phyloP scores from a whole-genome alignment of 495 filamentous ascomycete genomes.

The Penicillium canescens region DNA sequence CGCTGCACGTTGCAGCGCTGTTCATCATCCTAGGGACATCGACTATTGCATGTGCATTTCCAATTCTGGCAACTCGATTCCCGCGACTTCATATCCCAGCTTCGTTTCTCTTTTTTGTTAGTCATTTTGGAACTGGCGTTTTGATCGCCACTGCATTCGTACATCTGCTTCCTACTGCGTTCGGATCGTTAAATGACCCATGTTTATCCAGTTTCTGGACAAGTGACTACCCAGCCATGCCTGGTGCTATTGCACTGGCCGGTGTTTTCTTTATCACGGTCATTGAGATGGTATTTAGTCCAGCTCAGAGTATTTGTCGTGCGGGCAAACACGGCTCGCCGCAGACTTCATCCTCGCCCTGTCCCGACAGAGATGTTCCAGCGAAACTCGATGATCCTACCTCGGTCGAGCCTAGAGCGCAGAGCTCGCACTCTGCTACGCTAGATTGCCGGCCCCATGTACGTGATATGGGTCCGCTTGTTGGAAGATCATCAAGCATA shows the following conservation, averaged over 20 bases:
- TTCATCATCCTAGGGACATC: slow-evolving; percentile 67
- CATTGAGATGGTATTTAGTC: slow-evolving; percentile 68
- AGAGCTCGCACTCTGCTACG: neutral
- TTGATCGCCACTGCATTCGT: slow-evolving; percentile 83
- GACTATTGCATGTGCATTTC: slow-evolving; percentile 48
- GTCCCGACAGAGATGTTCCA: neutral
- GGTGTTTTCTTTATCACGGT: slow-evolving; percentile 66
- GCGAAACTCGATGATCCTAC: neutral
- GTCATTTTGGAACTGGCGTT: slow-evolving; percentile 82
- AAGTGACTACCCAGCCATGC: slow-evolving; percentile 64
- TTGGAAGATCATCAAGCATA: slow-evolving; percentile 31
- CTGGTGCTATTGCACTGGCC: slow-evolving; percentile 66
- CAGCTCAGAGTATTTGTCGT: slow-evolving; percentile 29
- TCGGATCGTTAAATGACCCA: slow-evolving; percentile 67
- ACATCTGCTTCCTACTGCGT: slow-evolving; percentile 75
- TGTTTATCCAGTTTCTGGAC: slow-evolving; percentile 72
- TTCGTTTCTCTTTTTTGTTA: slow-evolving; percentile 61
- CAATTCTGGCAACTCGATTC: slow-evolving; percentile 39
- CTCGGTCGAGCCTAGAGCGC: neutral
- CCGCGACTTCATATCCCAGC: slow-evolving; percentile 34
- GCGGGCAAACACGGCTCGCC: slow-evolving; percentile 4
- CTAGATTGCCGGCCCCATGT: slow-evolving; percentile 22
- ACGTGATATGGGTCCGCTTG: slow-evolving; percentile 30
- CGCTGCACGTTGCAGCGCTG: slow-evolving; percentile 66
- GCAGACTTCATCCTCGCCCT: neutral